These are phyloP conservation scores for Boletellus ananas DNA, from an alignment of 768 basidiomycete genomes.

Conservation along the genomic window DNA sequence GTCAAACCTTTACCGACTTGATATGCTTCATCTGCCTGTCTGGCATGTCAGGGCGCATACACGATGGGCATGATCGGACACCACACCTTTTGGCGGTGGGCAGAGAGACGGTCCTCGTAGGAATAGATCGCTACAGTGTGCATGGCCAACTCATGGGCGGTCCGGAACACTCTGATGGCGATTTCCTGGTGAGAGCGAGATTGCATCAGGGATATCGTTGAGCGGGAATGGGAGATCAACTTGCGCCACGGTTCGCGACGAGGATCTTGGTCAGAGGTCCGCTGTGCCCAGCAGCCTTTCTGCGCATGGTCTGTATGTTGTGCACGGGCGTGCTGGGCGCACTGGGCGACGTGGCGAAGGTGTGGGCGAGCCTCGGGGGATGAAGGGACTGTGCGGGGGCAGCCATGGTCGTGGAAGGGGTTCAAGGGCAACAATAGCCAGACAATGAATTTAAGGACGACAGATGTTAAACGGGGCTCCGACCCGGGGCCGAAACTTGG, in stretches of 20 bases:
- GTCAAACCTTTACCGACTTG: constrained; percentile 95
- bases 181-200: constrained; percentile 70
- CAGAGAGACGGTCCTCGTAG: constrained; percentile 91
- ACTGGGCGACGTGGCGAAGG: constrained; percentile 71
- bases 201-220: constrained; percentile 2
- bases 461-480: not conserved
- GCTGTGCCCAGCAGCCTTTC: constrained; percentile 86
- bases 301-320: constrained; percentile 86
- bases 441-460: constrained; percentile 7
- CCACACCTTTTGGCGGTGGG: constrained; percentile 92
- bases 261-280: constrained; percentile 90
- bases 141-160: constrained; percentile 98
- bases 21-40: constrained; percentile 95
- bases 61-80: constrained; percentile 29
- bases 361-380: constrained; percentile 68
- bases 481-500: not conserved
- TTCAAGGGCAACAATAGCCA: constrained; percentile 5
- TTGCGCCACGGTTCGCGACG: constrained; percentile 87
- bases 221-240: constrained; percentile 27
- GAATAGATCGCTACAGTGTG: constrained; percentile 99
- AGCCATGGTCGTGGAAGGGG: constrained; percentile 25
- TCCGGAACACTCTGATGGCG: constrained; percentile 97
- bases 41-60: constrained; percentile 28
- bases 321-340: constrained; percentile 83
- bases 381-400: constrained; percentile 45